Evolutionary conservation across 1,284 basidiomycete species (phyloP), one percentile per base, ranked within the genome.

Genomic region (Rhodotorula sp.): DNA sequence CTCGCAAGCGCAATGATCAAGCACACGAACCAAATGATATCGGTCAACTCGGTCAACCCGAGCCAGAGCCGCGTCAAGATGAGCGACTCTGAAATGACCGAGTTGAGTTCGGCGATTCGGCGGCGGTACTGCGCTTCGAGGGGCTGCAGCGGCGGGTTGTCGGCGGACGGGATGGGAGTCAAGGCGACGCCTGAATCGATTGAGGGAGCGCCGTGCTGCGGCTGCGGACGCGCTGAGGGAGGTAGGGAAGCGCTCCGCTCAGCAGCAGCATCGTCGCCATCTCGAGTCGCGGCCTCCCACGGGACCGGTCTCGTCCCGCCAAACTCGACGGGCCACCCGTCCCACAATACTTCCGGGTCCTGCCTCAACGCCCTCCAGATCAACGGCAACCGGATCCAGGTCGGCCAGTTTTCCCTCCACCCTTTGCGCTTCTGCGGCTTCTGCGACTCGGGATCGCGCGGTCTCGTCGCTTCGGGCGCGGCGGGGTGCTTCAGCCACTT

Each of bases 251-350:
- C 14, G 6, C 18, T 54, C 12, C 16, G 48, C 51, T 52, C 34
- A 3, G 34, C 62, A 4, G 34, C 58, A 21, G 59, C 52, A 6
- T 57, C 57, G 34, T 70, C 73, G 39, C 43, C 66, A 18, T 64
- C 67, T 1, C 39, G 60, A 31, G 2, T 58, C 23, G 51, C 58
- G 3, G 34, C 60, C 26, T 46, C 39, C 43, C 52, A 64, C 46
- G 52, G 20, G 5, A 62, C 10, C 10, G 39, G 43, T 23, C 62
- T 63, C 26, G 48, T 58, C n/a, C 74, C 74, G n/a, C 74, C 74
- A 60, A 76, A 76, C 49, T 71, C 72, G 4, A 29, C 46, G 3
- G 74, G 74, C 74, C 74, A 76, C 3, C 62, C 66, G 20, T 64
- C 54, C 52, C 58, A 70, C 23, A 74, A 48, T 3, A 47, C 29